These are phyloP conservation scores for Xylaria sp. DNA, from an alignment of 2,329 filamentous ascomycete species.

Conservation along the genomic window DNA sequence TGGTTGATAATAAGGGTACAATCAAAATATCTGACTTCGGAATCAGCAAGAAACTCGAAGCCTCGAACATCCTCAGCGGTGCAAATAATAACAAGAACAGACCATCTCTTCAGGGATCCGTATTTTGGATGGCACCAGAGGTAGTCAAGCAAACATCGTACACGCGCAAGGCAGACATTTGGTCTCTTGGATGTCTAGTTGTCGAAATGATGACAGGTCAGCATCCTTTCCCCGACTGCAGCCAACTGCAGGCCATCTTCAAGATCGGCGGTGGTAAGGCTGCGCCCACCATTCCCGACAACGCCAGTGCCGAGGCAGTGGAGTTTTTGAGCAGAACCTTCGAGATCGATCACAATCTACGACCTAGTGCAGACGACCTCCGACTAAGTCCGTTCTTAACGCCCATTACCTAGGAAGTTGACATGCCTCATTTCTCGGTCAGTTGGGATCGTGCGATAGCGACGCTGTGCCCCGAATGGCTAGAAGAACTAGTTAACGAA, in stretches of 20 bases:
- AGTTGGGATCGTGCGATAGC: slow-evolving; percentile 39
- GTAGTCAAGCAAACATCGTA: slow-evolving; percentile 98
- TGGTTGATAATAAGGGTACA: slow-evolving; percentile 98
- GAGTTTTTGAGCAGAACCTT: slow-evolving; percentile 90
- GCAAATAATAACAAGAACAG: slow-evolving; percentile 75
- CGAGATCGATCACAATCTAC: slow-evolving; percentile 92
- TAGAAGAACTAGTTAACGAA: slow-evolving; percentile 33
- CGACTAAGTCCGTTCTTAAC: slow-evolving; percentile 85
- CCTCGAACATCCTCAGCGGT: slow-evolving; percentile 81
- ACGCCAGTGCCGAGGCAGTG: slow-evolving; percentile 84
- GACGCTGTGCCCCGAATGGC: slow-evolving; percentile 29
- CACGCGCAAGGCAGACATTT: slow-evolving; percentile 98
- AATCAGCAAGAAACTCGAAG: slow-evolving; percentile 97
- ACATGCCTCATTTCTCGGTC: slow-evolving; percentile 41
- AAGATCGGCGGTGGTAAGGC: slow-evolving; percentile 93
- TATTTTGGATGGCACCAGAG: slow-evolving; percentile 99
- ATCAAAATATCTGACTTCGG: slow-evolving; percentile 99
- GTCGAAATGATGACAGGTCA: slow-evolving; percentile 99
- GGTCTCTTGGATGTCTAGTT: slow-evolving; percentile 95
- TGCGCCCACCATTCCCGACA: slow-evolving; percentile 87
- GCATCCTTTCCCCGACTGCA: slow-evolving; percentile 96
- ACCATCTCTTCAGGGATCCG: slow-evolving; percentile 90
- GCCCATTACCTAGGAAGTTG: slow-evolving; percentile 67
- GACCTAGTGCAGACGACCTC: slow-evolving; percentile 91
- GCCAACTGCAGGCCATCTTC: slow-evolving; percentile 97